Conservation (phyloP, 169 alveolate species). For the Theileria equi region DNA sequence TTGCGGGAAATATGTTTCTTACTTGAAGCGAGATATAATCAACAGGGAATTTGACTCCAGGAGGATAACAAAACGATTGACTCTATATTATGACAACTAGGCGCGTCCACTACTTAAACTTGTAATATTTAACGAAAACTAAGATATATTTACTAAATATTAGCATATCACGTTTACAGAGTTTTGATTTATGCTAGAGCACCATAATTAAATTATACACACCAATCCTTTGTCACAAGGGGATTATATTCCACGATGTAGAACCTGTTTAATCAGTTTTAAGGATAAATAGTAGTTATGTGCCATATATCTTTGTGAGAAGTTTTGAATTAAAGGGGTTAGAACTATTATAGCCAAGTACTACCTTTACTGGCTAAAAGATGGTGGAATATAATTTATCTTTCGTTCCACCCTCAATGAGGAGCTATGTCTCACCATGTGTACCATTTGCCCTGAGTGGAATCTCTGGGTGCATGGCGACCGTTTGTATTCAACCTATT, state of each 20-base stretch:
- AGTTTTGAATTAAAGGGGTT: background rate
- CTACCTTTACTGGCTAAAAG: too few species aligned
- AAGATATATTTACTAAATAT: too few species aligned
- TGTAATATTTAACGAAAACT: too few species aligned
- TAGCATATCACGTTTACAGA: too few species aligned
- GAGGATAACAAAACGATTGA: too few species aligned
- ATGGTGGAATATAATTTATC: constrained; percentile 40
- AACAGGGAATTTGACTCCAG: too few species aligned
- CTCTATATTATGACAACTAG: too few species aligned
- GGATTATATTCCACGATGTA: background rate
- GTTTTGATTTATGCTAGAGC: too few species aligned
- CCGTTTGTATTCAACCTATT: constrained; percentile 83
- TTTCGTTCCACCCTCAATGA: constrained; percentile 26
- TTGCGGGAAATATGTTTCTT: too few species aligned
- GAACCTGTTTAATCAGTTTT: background rate
- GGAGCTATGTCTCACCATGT: constrained; percentile 44
- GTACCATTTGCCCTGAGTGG: constrained; percentile 86
- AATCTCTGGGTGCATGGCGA: constrained; percentile 84
- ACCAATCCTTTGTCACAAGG: background rate
- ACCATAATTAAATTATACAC: background rate
- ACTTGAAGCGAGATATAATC: too few species aligned
- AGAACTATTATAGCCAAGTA: too few species aligned
- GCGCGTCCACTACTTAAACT: too few species aligned
- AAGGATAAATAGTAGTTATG: background rate
- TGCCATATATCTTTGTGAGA: background rate